Percentiles rank a stretch among this genome's conserved stretches.
Conservation (phyloP, 2,329 filamentous ascomycete genomes). For the Neurospora sp. region DNA sequence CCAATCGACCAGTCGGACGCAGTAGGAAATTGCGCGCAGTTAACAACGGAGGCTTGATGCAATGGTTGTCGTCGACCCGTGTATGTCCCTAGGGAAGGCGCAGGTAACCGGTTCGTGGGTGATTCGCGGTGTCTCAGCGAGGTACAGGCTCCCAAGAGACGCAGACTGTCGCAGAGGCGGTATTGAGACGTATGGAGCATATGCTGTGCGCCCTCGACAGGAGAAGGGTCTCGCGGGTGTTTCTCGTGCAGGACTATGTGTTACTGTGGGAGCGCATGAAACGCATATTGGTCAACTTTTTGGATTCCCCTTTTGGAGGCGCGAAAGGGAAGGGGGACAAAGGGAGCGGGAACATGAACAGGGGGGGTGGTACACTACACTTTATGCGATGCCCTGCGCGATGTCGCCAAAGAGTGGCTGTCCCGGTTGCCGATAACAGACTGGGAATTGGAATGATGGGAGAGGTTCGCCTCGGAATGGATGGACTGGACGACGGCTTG, state of each 20-base stretch:
- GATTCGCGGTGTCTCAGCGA: background rate
- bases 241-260: background rate
- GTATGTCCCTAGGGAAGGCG: background rate
- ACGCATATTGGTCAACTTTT: background rate
- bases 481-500: background rate
- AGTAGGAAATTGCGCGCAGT: slow-evolving; percentile 12
- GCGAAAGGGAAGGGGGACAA: background rate
- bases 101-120: background rate
- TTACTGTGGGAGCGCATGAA: background rate
- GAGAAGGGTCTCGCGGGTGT: background rate
- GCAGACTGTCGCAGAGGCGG: background rate
- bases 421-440: background rate
- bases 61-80: slow-evolving; percentile 2
- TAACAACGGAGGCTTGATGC: slow-evolving; percentile 4
- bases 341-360: background rate
- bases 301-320: background rate
- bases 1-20: slow-evolving; percentile 5
- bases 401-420: background rate
- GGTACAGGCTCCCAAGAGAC: background rate
- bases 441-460: background rate
- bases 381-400: background rate
- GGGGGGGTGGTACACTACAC: background rate
- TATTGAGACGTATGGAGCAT: background rate
- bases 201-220: background rate
- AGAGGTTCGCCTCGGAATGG: background rate